phyloP scores from a whole-genome alignment of 2,329 filamentous ascomycete species.

The Fusarium cyanostomum region DNA sequence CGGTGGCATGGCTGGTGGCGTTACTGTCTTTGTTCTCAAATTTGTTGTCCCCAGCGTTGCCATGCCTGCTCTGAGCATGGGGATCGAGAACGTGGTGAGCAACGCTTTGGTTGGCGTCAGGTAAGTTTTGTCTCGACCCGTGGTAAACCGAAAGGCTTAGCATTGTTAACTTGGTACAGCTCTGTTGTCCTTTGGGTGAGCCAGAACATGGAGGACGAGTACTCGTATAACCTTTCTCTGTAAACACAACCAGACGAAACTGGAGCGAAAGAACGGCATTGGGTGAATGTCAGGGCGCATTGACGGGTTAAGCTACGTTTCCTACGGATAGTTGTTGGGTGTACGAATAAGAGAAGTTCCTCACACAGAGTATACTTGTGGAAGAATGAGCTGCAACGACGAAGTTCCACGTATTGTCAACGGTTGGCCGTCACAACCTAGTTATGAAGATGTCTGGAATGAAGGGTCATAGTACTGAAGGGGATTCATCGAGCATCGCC shows the following conservation, averaged over 20 bases:
- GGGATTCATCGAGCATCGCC: not conserved
- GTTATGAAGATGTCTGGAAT: not conserved
- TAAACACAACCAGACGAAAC: slow-evolving; percentile 44
- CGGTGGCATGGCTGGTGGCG: slow-evolving; percentile 74
- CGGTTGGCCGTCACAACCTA: not conserved
- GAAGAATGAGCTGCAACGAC: slow-evolving; percentile 8
- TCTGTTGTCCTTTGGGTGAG: slow-evolving; percentile 73
- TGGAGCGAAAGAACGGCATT: slow-evolving; percentile 4
- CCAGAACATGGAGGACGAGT: slow-evolving; percentile 79
- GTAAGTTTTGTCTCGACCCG: slow-evolving; percentile 48
- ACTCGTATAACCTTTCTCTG: slow-evolving; percentile 72
- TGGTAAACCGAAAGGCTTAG: not conserved
- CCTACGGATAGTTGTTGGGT: slow-evolving; percentile 6
- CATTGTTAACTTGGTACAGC: slow-evolving; percentile 50
- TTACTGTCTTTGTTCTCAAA: slow-evolving; percentile 74
- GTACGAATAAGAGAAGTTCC: slow-evolving; percentile 29
- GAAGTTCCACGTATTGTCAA: not conserved
- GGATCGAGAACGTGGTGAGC: slow-evolving; percentile 71
- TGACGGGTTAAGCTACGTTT: slow-evolving; percentile 6
- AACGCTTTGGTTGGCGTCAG: slow-evolving; percentile 71
- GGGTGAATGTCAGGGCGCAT: slow-evolving; percentile 9
- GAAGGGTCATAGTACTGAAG: not conserved
- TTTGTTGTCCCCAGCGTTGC: slow-evolving; percentile 66
- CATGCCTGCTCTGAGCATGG: slow-evolving; percentile 71
- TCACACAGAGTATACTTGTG: slow-evolving; percentile 3